phyloP scores from a whole-genome alignment of 805 yeast species.

The Naumovozyma baii region DNA sequence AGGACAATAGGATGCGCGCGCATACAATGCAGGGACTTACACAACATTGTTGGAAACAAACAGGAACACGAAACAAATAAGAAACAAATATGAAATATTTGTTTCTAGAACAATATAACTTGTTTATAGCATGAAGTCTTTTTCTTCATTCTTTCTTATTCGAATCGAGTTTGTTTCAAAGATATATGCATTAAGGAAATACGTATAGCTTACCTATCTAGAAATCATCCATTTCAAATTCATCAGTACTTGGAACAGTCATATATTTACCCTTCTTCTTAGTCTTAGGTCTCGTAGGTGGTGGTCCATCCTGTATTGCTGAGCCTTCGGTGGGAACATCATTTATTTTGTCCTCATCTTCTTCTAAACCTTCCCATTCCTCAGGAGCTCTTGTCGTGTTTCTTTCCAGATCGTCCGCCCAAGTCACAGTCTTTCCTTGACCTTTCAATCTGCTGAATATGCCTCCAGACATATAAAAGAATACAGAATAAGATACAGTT shows the following conservation, averaged over 20 bases:
- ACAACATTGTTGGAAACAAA: background rate
- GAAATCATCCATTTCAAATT: slow-evolving; percentile 19
- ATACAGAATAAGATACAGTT: slow-evolving; percentile 14
- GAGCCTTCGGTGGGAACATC: background rate
- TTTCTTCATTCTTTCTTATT: too few species aligned
- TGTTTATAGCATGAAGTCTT: too few species aligned
- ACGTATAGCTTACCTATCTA: too few species aligned
- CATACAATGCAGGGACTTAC: background rate
- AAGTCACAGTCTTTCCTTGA: slow-evolving; percentile 29
- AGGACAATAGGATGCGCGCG: too few species aligned
- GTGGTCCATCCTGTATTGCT: background rate
- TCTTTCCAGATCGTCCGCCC: slow-evolving; percentile 31
- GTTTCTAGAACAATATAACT: too few species aligned
- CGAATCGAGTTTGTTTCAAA: too few species aligned
- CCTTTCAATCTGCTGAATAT: slow-evolving; percentile 9
- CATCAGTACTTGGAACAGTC: slow-evolving; percentile 15
- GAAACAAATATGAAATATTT: background rate
- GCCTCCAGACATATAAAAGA: background rate
- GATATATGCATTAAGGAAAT: too few species aligned
- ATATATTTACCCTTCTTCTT: slow-evolving; percentile 14
- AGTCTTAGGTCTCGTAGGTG: slow-evolving; percentile 1
- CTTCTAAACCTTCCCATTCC: slow-evolving; percentile 8
- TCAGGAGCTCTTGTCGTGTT: slow-evolving; percentile 3
- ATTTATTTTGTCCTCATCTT: slow-evolving; percentile 5
- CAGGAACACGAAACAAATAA: background rate